phyloP scores from a whole-genome alignment of 306 rosid species.

The Ceratonia siliqua region DNA sequence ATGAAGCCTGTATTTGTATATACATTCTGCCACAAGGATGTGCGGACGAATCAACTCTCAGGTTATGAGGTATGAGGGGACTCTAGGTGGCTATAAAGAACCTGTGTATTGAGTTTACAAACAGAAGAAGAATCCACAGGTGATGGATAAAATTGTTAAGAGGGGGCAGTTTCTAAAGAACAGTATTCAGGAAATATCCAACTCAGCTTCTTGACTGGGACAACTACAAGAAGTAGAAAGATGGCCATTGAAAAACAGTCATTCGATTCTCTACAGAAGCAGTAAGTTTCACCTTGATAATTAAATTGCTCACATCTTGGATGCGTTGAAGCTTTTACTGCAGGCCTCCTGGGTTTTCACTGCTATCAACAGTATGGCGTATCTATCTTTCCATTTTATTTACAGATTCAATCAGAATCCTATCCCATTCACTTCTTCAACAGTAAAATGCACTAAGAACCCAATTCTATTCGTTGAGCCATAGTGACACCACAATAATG shows the following conservation, averaged over 20 bases:
- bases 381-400: slow-evolving; percentile 1
- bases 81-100: not conserved
- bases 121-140: not conserved
- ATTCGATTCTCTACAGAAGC: slow-evolving; percentile 15
- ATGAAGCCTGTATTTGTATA: not conserved
- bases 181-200: not conserved
- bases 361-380: slow-evolving; percentile 13
- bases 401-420: slow-evolving; percentile 7
- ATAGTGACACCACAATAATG: slow-evolving; percentile 1
- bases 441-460: slow-evolving; percentile 14
- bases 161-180: not conserved
- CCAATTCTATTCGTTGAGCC: slow-evolving; percentile 8
- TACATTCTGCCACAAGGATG: slow-evolving; percentile 7
- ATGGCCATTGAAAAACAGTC: not conserved
- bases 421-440: not conserved
- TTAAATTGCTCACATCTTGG: not conserved
- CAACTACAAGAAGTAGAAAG: slow-evolving; percentile 5
- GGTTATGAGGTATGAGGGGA: not conserved
- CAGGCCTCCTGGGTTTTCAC: slow-evolving; percentile 1
- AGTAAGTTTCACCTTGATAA: not conserved
- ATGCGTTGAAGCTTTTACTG: not conserved
- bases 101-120: not conserved
- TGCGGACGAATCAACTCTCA: not conserved
- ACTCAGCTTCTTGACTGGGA: not conserved
- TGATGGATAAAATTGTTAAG: not conserved